phyloP scores from a whole-genome alignment of 495 filamentous ascomycete species.

The Trichoderma asperelloides region DNA sequence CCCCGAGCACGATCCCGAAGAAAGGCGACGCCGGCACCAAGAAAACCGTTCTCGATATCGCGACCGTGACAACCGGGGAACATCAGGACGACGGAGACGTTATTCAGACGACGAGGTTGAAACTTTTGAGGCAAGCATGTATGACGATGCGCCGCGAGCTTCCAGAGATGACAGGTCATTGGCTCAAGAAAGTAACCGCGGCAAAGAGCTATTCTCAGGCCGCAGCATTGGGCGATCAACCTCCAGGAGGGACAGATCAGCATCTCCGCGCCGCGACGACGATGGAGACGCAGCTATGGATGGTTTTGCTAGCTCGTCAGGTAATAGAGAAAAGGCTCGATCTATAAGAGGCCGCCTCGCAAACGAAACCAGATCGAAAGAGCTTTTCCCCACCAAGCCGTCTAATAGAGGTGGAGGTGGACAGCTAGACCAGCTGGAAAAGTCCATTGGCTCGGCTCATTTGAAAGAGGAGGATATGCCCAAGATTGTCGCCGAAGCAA shows the following conservation, averaged over 20 bases:
- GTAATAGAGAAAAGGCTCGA: constrained; percentile 37
- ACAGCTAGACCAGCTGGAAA: constrained; percentile 23
- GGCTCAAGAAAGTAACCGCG: constrained; percentile 23
- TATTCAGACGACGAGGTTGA: constrained; percentile 37
- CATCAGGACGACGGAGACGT: background rate
- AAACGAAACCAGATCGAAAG: constrained; percentile 38
- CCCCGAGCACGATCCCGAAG: constrained; percentile 76
- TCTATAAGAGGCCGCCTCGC: constrained; percentile 34
- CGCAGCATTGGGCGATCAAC: constrained; percentile 16
- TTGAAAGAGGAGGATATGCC: constrained; percentile 9
- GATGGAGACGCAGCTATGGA: constrained; percentile 45
- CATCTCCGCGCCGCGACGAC: constrained; percentile 62
- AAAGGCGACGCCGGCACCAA: constrained; percentile 47
- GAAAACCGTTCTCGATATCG: constrained; percentile 46
- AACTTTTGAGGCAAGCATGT: constrained; percentile 63
- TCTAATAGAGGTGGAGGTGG: constrained; percentile 24
- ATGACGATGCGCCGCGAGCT: constrained; percentile 53
- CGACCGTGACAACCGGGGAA: constrained; percentile 45
- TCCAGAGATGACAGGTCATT: constrained; percentile 17
- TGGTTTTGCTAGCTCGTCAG: constrained; percentile 21
- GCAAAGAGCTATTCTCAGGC: constrained; percentile 47
- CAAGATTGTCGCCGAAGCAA: background rate
- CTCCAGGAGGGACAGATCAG: constrained; percentile 49
- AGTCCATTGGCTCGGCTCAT: background rate
- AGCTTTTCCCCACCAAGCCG: constrained; percentile 61